Evolutionary conservation across 768 basidiomycete species (phyloP).

Genomic region (Imleria badia): DNA sequence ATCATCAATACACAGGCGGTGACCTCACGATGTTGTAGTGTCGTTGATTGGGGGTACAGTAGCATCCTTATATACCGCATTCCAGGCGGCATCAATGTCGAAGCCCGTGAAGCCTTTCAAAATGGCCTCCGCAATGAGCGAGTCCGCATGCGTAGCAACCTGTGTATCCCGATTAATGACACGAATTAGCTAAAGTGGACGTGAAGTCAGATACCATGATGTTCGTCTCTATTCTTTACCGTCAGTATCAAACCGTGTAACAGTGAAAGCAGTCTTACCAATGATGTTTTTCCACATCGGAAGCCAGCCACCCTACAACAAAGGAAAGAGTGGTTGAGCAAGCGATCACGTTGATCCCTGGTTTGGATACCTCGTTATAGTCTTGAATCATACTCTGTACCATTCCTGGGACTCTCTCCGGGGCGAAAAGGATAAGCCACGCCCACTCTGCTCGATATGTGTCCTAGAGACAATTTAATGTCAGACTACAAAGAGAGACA

Average conservation of each 20-base stretch:
- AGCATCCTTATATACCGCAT: constrained; percentile 74
- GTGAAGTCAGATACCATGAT: constrained; percentile 58
- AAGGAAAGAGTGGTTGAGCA: background rate
- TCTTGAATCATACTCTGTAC: constrained; percentile 80
- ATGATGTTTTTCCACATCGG: constrained; percentile 92
- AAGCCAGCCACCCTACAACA: constrained; percentile 66
- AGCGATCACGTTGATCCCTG: background rate
- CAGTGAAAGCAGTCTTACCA: constrained; percentile 34
- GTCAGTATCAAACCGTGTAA: background rate
- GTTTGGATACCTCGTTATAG: constrained; percentile 52
- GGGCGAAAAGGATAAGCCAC: constrained; percentile 73
- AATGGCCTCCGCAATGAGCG: constrained; percentile 70
- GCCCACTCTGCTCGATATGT: constrained; percentile 79
- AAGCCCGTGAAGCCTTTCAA: constrained; percentile 65
- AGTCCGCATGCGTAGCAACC: constrained; percentile 81
- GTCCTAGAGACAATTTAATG: constrained; percentile 46
- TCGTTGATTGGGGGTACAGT: constrained; percentile 62
- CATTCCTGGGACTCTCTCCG: constrained; percentile 76
- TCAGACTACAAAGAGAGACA: background rate
- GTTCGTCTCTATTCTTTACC: constrained; percentile 56
- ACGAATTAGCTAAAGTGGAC: background rate
- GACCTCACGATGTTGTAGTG: constrained; percentile 45
- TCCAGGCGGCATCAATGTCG: constrained; percentile 63
- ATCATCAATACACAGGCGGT: background rate
- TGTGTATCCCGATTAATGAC: constrained; percentile 19